Percentiles rank a stretch among this genome's conserved stretches.
Evolutionary conservation across 139 green algal species (phyloP).

Genomic region (Diplosphaera chodatii): DNA sequence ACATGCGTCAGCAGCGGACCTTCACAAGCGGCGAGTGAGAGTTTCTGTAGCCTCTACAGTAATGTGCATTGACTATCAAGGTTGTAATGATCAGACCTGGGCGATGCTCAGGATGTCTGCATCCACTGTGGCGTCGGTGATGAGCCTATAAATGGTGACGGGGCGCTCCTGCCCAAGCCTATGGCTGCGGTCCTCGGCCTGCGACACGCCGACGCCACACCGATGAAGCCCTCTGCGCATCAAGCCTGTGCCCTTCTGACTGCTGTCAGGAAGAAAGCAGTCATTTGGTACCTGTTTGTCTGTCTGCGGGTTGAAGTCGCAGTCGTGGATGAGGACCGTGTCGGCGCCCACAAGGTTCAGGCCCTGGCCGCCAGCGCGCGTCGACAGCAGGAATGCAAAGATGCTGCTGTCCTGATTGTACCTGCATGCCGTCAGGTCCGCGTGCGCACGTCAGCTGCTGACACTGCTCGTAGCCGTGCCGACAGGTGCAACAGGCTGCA

Average conservation of each 20-base stretch:
- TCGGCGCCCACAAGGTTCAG: conserved; percentile 94
- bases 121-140: conserved; percentile 77
- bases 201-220: neutral
- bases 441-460: too few species aligned
- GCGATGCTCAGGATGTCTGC: conserved; percentile 76
- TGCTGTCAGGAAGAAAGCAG: neutral
- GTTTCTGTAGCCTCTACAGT: too few species aligned
- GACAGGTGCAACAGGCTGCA: neutral
- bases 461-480: neutral
- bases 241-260: too few species aligned
- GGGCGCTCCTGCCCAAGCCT: conserved; percentile 79
- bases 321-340: conserved; percentile 91
- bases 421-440: too few species aligned
- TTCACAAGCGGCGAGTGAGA: too few species aligned
- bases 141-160: conserved; percentile 86
- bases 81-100: too few species aligned
- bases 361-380: conserved; percentile 85
- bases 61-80: too few species aligned
- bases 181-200: conserved; percentile 72
- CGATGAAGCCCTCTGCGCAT: too few species aligned
- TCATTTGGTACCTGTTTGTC: neutral
- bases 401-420: conserved; percentile 60
- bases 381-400: conserved; percentile 91
- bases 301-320: conserved; percentile 89
- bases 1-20: too few species aligned